Base-by-base conservation (phyloP, 2,329 filamentous ascomycete species). In the Colletotrichum aenigma region DNA sequence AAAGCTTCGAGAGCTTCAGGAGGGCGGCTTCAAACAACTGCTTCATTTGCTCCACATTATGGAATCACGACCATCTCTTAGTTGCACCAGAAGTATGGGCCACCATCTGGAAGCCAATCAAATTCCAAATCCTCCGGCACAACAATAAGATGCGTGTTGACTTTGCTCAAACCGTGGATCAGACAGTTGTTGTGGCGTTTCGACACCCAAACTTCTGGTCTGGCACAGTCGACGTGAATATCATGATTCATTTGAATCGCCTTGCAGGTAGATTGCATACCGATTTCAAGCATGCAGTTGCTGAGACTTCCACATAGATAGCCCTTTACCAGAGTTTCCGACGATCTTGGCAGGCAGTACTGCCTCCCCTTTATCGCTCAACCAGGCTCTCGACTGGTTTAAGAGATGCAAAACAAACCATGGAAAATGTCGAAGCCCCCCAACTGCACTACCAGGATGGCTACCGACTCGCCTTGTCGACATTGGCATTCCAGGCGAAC, bases 221-320 rank as follows among this genome's bases (percentile, higher is more conserved):
- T 21, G 43, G 43, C 10, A 24, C n/a, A 7, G n/a, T 3, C 4
- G 43, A 52, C n/a, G 43, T 13, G 6, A 4, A 52, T 21, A 21
- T 52, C n/a, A 52, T 52, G 43, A 13, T 52, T 52, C 43, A 52
- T 52, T 52, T 52, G 43, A 21, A 52, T 21, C 43, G 43, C 12
- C n/a, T 52, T 13, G 10, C 2, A 24, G n/a, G 43, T 21, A 52
- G 2, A 12, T 21, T 0, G 3, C 10, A 13, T 21, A 2, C 12
- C 4, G 0, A 52, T 13, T 21, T 21, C 12, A 12, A 21, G 43
- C 12, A 4, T 52, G 21, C 43, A 7, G 10, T 1, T 52, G 43
- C 10, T 52, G 6, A 52, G 3, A 13, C 5, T 52, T 52, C 0
- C 0, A 13, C n/a, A 3, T 0, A 52, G 43, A 21, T 21, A 52